phyloP scores from a whole-genome alignment of 2,329 filamentous ascomycete species.

The Onygenales sp. region DNA sequence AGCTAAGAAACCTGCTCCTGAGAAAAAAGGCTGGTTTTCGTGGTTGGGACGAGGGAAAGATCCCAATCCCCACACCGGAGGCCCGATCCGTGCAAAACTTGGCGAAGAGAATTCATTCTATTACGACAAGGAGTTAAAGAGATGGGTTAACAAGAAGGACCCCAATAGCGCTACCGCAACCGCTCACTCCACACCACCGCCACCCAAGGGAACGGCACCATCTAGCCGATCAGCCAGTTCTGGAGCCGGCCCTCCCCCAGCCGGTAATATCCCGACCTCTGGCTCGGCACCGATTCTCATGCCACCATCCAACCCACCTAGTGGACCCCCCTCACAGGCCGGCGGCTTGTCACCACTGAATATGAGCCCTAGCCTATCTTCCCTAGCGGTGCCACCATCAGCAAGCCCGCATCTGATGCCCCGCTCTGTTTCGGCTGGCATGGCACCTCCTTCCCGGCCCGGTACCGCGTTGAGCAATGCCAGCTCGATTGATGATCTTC shows the following conservation, averaged over 20 bases:
- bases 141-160: slow-evolving; percentile 96
- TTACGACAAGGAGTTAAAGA: slow-evolving; percentile 91
- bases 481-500: slow-evolving; percentile 88
- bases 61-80: slow-evolving; percentile 49
- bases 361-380: not conserved
- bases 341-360: slow-evolving; percentile 2
- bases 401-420: slow-evolving; percentile 24
- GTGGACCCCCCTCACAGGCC: slow-evolving; percentile 2
- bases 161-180: slow-evolving; percentile 51
- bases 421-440: slow-evolving; percentile 28
- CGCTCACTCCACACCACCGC: slow-evolving; percentile 63
- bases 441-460: slow-evolving; percentile 57
- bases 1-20: slow-evolving; percentile 29
- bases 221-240: slow-evolving; percentile 45
- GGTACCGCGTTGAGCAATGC: slow-evolving; percentile 78
- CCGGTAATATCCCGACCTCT: slow-evolving; percentile 5
- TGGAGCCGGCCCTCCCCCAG: slow-evolving; percentile 41
- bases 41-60: slow-evolving; percentile 68
- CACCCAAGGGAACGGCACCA: slow-evolving; percentile 52
- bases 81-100: slow-evolving; percentile 80
- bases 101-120: slow-evolving; percentile 89
- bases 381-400: slow-evolving; percentile 13
- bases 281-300: slow-evolving; percentile 7
- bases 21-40: slow-evolving; percentile 60
- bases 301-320: slow-evolving; percentile 1